phyloP scores from a whole-genome alignment of 768 basidiomycete species.

The Suillus subaureus region DNA sequence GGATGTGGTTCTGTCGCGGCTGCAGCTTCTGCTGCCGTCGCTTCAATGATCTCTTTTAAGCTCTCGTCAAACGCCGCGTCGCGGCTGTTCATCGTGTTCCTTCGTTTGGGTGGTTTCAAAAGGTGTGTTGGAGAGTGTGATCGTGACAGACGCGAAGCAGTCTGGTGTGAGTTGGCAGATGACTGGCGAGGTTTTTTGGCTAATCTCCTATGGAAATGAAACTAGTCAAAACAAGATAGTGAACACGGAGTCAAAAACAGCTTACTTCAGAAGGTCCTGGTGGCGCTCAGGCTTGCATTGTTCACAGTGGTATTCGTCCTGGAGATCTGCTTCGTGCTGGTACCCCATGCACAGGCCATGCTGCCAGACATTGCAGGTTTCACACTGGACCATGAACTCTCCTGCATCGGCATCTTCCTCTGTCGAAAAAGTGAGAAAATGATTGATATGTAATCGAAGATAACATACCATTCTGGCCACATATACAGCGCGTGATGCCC shows the following conservation, averaged over 20 bases:
- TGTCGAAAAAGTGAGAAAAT: constrained; percentile 36
- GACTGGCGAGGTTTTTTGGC: constrained; percentile 65
- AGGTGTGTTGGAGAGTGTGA: constrained; percentile 68
- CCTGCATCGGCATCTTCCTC: constrained; percentile 83
- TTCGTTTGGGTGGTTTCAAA: constrained; percentile 77
- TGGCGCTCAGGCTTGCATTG: constrained; percentile 88
- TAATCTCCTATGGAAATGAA: constrained; percentile 50
- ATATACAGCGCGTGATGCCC: constrained; percentile 80
- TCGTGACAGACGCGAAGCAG: constrained; percentile 65
- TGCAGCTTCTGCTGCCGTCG: constrained; percentile 71
- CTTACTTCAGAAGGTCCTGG: constrained; percentile 78
- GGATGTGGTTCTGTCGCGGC: constrained; percentile 47
- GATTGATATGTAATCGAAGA: constrained; percentile 12
- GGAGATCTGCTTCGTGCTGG: constrained; percentile 72
- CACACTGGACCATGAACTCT: constrained; percentile 98
- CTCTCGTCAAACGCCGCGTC: constrained; percentile 94
- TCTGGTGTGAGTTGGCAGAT: constrained; percentile 63
- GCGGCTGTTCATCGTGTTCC: constrained; percentile 97
- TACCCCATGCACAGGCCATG: constrained; percentile 97
- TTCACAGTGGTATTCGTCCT: constrained; percentile 92
- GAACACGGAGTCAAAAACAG: constrained; percentile 22
- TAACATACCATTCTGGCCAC: constrained; percentile 74
- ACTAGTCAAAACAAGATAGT: constrained; percentile 19
- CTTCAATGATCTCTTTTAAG: constrained; percentile 74
- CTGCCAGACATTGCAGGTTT: constrained; percentile 97